Base-by-base conservation (phyloP, 345 rosid species). In the Gossypium anomalum region DNA sequence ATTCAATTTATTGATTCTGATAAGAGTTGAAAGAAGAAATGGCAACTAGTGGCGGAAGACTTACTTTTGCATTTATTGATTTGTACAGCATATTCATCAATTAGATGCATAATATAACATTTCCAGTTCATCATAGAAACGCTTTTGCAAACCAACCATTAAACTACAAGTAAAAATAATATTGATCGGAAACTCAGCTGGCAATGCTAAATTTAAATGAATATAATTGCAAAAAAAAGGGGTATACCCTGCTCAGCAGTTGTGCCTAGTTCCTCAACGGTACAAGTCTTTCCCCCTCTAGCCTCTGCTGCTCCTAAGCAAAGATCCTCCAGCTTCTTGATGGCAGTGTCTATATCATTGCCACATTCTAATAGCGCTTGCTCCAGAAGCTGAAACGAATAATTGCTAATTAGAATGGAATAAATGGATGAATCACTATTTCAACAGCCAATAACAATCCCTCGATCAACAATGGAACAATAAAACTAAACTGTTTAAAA, bases 361-460 rank as follows among this genome's bases (percentile, higher is more conserved):
- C 90, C 93, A 74, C 93, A 82, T 70, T 91, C 93, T 79, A 85
- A 87, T 53, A 92, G 82, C 12, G 87, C 91, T 83, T 88, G 86
- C 78, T 87, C 93, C 9, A 93, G 85, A 68, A 90, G 79, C 98
- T 95, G 78, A 47, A 82, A 74, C 22, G 22, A 15, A 41, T 58
- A 17, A 62, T 66, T 4, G 67, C 16, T 64, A 56, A 61, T 20
- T 16, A 8, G 27, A 7, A 44, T 22, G 13, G 22, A 22, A 56
- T 43, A 44, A 27, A 61, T 19, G 12, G 15, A 58, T 45, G 38
- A 22, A 72, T 27, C 73, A 76, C 62, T 34, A 47, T 25, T 38
- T 43, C 10, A 17, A 56, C 23, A 20, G 19, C 48, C 17, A 56
- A 68, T 1, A 15, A 20, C 20, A 25, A 12, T 14, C 41, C 16